Percentiles rank a stretch among this genome's conserved stretches.
phyloP scores from a whole-genome alignment of 1,284 basidiomycete species.

The Leccinum fallax region DNA sequence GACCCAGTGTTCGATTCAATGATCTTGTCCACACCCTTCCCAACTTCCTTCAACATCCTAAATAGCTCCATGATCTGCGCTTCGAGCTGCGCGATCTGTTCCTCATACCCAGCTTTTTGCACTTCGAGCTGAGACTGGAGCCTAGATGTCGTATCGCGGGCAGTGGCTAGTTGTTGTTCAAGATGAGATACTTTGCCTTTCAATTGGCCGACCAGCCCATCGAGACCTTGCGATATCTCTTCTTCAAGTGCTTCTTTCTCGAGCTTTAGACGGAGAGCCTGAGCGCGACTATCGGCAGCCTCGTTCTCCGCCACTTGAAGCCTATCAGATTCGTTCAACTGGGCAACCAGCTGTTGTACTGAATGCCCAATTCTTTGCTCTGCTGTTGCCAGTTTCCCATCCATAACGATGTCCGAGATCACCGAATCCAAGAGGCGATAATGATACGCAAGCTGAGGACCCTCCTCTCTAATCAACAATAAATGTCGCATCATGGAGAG shows the following conservation, averaged over 20 bases:
- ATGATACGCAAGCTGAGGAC: conserved; percentile 81
- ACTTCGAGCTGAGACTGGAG: conserved; percentile 80
- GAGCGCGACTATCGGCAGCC: conserved; percentile 65
- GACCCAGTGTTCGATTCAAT: conserved; percentile 59
- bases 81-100: conserved; percentile 87
- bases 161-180: conserved; percentile 80
- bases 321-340: conserved; percentile 91
- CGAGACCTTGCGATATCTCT: conserved; percentile 79
- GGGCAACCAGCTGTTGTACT: conserved; percentile 86
- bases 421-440: conserved; percentile 95
- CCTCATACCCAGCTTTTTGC: conserved; percentile 84
- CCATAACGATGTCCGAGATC: conserved; percentile 91
- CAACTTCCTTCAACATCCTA: conserved; percentile 86
- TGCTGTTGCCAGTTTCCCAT: conserved; percentile 86
- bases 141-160: conserved; percentile 77
- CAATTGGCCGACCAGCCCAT: conserved; percentile 83
- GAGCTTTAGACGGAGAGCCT: conserved; percentile 63
- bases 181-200: conserved; percentile 74
- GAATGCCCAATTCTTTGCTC: conserved; percentile 88
- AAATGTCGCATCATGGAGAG: conserved; percentile 92
- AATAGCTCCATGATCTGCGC: conserved; percentile 93
- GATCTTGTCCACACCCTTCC: conserved; percentile 74
- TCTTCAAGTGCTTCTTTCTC: conserved; percentile 80
- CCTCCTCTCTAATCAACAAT: conserved; percentile 88
- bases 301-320: conserved; percentile 83